These are phyloP conservation scores for Neofusicoccum cordaticola DNA, from an alignment of 2,329 filamentous ascomycete genomes.

Conservation along the genomic window DNA sequence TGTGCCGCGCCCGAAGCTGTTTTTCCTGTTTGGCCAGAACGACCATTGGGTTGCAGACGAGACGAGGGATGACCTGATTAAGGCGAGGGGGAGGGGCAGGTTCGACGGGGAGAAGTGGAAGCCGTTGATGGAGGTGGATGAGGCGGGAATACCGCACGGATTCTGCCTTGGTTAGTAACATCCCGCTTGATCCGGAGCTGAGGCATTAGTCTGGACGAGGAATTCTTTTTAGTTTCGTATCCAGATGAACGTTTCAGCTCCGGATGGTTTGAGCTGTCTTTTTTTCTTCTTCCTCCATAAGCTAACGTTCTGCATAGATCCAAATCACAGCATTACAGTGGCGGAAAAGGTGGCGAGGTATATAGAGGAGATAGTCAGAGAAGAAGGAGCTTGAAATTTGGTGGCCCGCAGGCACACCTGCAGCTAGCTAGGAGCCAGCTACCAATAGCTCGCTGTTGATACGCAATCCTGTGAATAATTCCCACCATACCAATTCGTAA, in stretches of 20 bases:
- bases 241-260: no score
- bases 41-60: slow-evolving; percentile 62
- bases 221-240: no score
- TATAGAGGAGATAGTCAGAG: slow-evolving; percentile 40
- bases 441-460: no score
- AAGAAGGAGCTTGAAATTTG: slow-evolving; percentile 1
- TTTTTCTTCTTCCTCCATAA: not conserved
- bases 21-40: slow-evolving; percentile 58
- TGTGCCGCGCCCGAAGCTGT: slow-evolving; percentile 44
- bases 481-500: no score
- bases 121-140: slow-evolving; percentile 56
- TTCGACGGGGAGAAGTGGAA: slow-evolving; percentile 38
- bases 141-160: slow-evolving; percentile 55
- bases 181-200: not conserved
- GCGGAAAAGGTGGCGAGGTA: slow-evolving; percentile 51
- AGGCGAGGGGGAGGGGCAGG: slow-evolving; percentile 35
- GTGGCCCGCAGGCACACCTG: not conserved
- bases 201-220: no score
- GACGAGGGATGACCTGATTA: slow-evolving; percentile 56
- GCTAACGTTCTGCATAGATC: slow-evolving; percentile 25
- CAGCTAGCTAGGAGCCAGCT: not conserved
- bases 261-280: not conserved
- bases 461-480: no score
- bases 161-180: slow-evolving; percentile 54
- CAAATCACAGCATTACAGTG: slow-evolving; percentile 46